Evolutionary conservation across 768 basidiomycete species (phyloP).

Genomic region (Agaricus blazei): DNA sequence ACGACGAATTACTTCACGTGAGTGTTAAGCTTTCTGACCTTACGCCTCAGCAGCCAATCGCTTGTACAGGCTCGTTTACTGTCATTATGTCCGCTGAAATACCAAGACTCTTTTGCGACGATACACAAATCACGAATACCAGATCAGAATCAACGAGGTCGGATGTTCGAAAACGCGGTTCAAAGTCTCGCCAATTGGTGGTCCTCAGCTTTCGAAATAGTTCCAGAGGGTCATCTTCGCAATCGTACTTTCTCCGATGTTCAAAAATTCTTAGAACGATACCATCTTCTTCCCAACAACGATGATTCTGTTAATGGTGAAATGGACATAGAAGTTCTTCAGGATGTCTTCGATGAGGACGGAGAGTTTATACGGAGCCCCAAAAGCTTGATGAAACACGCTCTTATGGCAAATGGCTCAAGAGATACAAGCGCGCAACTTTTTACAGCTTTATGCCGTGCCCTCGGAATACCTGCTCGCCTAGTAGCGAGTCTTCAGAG

Average conservation of each 20-base stretch:
- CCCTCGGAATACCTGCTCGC: slow-evolving; percentile 79
- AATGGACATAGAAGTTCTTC: slow-evolving; percentile 37
- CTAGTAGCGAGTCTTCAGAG: slow-evolving; percentile 89
- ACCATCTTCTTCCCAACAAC: slow-evolving; percentile 23
- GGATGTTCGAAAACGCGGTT: slow-evolving; percentile 83
- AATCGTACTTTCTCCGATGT: slow-evolving; percentile 78
- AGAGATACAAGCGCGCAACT: slow-evolving; percentile 86
- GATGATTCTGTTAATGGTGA: slow-evolving; percentile 20
- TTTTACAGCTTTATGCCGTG: slow-evolving; percentile 86
- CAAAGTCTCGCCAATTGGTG: slow-evolving; percentile 81
- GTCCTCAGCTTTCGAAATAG: slow-evolving; percentile 66
- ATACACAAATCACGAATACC: slow-evolving; percentile 81
- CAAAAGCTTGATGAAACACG: slow-evolving; percentile 94
- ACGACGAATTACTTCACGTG: slow-evolving; percentile 81
- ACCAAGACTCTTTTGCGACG: slow-evolving; percentile 77
- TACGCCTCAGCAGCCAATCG: background rate
- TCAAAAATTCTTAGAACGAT: slow-evolving; percentile 34
- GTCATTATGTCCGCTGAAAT: slow-evolving; percentile 73
- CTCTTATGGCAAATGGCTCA: slow-evolving; percentile 71
- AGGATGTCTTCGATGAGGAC: slow-evolving; percentile 46
- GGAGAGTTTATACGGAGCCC: slow-evolving; percentile 67
- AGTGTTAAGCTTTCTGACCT: slow-evolving; percentile 19
- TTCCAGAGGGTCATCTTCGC: slow-evolving; percentile 61
- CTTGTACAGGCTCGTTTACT: slow-evolving; percentile 78
- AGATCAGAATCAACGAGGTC: slow-evolving; percentile 74